Base-by-base conservation (phyloP, 352 stramenopile species). In the Thalassiosira mediterranea region DNA sequence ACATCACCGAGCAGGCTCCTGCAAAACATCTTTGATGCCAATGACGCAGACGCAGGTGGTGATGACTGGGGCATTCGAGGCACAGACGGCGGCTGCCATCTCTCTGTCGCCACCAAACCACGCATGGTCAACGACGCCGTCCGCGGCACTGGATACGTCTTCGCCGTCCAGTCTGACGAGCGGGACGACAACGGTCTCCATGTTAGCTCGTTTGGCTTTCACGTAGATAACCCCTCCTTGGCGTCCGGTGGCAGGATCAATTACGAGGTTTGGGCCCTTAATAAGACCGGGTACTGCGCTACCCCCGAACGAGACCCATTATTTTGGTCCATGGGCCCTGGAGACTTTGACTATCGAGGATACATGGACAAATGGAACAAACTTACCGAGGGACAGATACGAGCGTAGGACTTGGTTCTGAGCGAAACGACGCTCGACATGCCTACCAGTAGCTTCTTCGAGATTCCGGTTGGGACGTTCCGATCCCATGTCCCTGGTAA, bases 251-350 rank as follows among this genome's bases (percentile, higher is more conserved):
- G 28, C 25, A 13, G 4, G 15, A 28, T 60, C 0, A 28, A 60
- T 0, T 80, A 74, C 42, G 26, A 74, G 53, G 56, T 80, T 1
- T 74, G 73, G 31, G 56, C 38, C 7, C 44, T 80, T 2, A 74
- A 66, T 23, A 3, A 61, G 23, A 34, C 49, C 13, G 71, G 62
- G 8, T 71, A 71, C 25, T 80, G 65, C 42, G 62, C 71, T 7
- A 42, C 58, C 52, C 54, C 71, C 15, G 25, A 58, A 21, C 58
- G 71, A 46, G 15, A 19, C 5, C n/a, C n/a, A n/a, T n/a, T n/a
- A n/a, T n/a, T n/a, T n/a, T n/a, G n/a, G n/a, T n/a, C n/a, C n/a
- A 2, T 4, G 34, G 2, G 0, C 15, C n/a, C n/a, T n/a, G 28
- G 17, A 2, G 8, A 0, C 26, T 80, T 60, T 34, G 71, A 80